Evolutionary conservation across 441 rosid genomes (phyloP).

Genomic region (Pelargonium cotyledonis): DNA sequence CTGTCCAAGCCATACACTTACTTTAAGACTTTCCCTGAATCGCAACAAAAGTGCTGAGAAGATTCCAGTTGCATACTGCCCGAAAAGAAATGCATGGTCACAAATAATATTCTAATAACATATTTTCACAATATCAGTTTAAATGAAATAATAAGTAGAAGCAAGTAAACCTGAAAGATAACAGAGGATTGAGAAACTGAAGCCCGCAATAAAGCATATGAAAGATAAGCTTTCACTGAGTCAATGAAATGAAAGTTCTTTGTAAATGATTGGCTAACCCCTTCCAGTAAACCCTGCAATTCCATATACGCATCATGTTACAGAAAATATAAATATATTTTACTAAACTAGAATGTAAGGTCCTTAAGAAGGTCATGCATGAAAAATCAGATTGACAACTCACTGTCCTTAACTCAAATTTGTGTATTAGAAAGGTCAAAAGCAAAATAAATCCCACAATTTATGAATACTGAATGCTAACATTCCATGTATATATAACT

Average conservation of each 20-base stretch:
- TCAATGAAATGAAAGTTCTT: slow-evolving; percentile 95
- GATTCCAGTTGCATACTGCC: slow-evolving; percentile 97
- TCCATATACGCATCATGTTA: slow-evolving; percentile 12
- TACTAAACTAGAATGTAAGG: background rate
- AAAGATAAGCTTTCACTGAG: slow-evolving; percentile 96
- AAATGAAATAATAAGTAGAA: slow-evolving; percentile 19
- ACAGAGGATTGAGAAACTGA: slow-evolving; percentile 83
- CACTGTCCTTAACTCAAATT: background rate
- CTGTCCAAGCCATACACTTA: slow-evolving; percentile 36
- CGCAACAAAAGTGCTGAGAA: slow-evolving; percentile 87
- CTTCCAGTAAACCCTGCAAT: slow-evolving; percentile 87
- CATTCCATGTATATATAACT: too few species aligned
- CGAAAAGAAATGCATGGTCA: slow-evolving; percentile 30
- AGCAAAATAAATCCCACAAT: background rate
- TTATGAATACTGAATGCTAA: background rate
- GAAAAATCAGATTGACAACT: background rate
- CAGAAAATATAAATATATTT: background rate
- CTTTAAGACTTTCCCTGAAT: slow-evolving; percentile 96
- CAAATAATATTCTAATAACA: slow-evolving; percentile 20
- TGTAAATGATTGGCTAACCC: slow-evolving; percentile 92
- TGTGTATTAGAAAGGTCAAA: background rate
- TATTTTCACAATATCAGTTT: slow-evolving; percentile 14
- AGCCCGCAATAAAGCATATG: slow-evolving; percentile 94
- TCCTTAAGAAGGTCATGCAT: slow-evolving; percentile 1
- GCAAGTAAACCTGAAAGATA: slow-evolving; percentile 80